Conservation (phyloP, 306 rosid species). For the Dalbergia cultrata region DNA sequence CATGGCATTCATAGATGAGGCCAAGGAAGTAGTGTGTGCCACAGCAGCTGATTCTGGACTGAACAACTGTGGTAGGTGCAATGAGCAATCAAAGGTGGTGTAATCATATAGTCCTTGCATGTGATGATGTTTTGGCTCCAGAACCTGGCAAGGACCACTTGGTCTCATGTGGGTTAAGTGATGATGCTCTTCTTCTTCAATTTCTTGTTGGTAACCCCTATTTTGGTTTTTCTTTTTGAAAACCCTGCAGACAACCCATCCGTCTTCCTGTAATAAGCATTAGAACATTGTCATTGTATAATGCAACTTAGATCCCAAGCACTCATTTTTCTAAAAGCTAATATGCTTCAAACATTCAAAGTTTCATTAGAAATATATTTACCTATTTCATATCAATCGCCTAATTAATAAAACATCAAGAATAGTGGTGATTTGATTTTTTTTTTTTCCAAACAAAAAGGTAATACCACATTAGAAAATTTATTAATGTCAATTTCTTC, state of each 20-base stretch:
- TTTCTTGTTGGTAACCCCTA: constrained; percentile 67
- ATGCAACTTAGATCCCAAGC: neutral
- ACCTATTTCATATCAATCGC: neutral
- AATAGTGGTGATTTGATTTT: too few relatives aligned
- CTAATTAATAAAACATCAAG: neutral
- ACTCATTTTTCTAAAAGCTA: neutral
- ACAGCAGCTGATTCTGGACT: constrained; percentile 73
- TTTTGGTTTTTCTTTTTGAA: constrained; percentile 84
- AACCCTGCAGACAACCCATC: constrained; percentile 97
- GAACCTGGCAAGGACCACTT: constrained; percentile 50
- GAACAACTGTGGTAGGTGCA: constrained; percentile 91
- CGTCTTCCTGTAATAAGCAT: constrained; percentile 74
- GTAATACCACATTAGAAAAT: too few relatives aligned
- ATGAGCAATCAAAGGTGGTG: constrained; percentile 62
- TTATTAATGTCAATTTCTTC: too few relatives aligned
- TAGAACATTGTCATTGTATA: neutral
- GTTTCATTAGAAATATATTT: constrained; percentile 1
- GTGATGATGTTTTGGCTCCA: constrained; percentile 68
- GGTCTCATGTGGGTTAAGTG: constrained; percentile 56
- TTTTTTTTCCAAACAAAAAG: too few relatives aligned
- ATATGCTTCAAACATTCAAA: neutral
- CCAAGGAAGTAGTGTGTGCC: constrained; percentile 39
- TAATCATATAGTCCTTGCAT: constrained; percentile 61
- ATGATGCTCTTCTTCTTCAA: constrained; percentile 55
- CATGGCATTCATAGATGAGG: constrained; percentile 61